Base-by-base conservation (phyloP, 2,329 filamentous ascomycete genomes). In the Hymenoscyphus scutula region DNA sequence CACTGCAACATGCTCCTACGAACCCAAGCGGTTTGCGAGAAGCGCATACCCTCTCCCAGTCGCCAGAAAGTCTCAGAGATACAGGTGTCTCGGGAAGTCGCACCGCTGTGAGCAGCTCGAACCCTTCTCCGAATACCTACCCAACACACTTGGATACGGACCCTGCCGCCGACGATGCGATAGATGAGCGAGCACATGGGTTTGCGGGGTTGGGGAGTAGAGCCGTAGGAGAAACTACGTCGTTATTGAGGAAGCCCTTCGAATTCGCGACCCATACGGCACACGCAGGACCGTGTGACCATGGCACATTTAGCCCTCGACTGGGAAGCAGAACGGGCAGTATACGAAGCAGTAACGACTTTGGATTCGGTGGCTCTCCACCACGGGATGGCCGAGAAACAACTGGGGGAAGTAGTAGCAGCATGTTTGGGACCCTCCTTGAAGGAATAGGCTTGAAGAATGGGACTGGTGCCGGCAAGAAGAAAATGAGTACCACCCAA, bases 251-350 rank as follows among this genome's bases (percentile, higher is more conserved):
- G 80, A 23, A 74, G 75, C 59, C 72, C 1, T 70, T 72, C 48
- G 73, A 74, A 58, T 64, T 71, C 41, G 59, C 68, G 5, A 38
- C 59, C 2, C 58, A 62, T 32, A 57, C 68, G 29, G 67, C 68
- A 15, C 72, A 74, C 56, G 70, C 77, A 56, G 76, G 74, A 30
- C 73, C 75, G 45, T 91, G 88, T 78, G 82, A 83, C 70, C 89
- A 95, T 77, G 91, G 90, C 69, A 90, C 89, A 17, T 91, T 93
- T 72, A 92, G 90, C 53, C 88, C 90, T 1, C 79, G 86, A 41
- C 82, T 89, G 0, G 77, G 77, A 54, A 71, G 60, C 61, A 70
- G 71, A 27, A 62, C 72, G 19, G 65, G 64, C 10, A 74, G 72
- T 59, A 59, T 70, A 48, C 34, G 34, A 37, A 17, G 13, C 34